phyloP scores from a whole-genome alignment of 495 filamentous ascomycete species.

The Penicillium mononematosum region DNA sequence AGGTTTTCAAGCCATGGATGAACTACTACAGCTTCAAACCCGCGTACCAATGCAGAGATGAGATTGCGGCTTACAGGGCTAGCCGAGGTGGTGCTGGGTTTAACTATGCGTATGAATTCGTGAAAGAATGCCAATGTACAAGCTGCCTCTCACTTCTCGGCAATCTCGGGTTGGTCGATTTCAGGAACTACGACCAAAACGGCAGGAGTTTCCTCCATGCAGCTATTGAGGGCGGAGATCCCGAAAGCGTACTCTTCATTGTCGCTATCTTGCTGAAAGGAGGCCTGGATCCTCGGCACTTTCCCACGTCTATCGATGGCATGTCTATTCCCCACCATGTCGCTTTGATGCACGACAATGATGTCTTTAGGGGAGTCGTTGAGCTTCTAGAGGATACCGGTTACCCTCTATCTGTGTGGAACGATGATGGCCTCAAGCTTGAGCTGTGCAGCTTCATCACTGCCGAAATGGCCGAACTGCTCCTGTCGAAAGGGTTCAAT shows the following conservation, averaged over 20 bases:
- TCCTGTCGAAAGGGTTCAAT: slow-evolving; percentile 5
- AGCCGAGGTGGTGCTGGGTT: background rate
- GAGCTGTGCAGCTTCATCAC: slow-evolving; percentile 5
- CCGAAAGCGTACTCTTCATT: background rate
- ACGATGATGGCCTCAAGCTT: slow-evolving; percentile 5
- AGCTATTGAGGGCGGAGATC: slow-evolving; percentile 1
- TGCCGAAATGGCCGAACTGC: background rate
- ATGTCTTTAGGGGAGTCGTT: background rate
- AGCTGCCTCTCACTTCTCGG: background rate
- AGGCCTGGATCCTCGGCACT: background rate
- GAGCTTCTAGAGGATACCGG: background rate
- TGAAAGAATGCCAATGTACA: background rate
- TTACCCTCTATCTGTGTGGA: background rate
- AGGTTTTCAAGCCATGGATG: background rate
- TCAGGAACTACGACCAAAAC: background rate
- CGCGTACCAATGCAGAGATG: background rate
- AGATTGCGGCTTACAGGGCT: background rate
- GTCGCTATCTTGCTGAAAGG: background rate
- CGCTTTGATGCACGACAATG: background rate
- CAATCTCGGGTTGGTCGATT: background rate
- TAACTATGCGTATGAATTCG: background rate
- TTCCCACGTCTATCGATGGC: background rate
- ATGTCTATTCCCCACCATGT: slow-evolving; percentile 8
- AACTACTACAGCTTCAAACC: background rate
- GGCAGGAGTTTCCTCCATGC: slow-evolving; percentile 2